Conservation (phyloP, 495 filamentous ascomycete species). For the Bacidia gigantensis region DNA sequence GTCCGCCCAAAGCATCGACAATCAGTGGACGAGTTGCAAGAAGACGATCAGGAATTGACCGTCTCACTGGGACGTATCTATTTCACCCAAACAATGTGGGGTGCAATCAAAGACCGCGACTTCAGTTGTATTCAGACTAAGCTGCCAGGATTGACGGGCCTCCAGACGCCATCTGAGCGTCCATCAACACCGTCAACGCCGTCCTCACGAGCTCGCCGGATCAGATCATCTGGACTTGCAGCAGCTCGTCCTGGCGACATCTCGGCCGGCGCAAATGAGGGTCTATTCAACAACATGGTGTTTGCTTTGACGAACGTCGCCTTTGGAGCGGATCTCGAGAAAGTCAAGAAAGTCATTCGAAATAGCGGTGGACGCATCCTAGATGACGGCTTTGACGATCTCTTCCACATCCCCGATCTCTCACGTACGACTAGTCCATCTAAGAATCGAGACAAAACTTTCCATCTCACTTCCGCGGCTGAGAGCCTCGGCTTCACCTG, state of each 20-base stretch:
- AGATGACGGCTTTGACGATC: constrained; percentile 62
- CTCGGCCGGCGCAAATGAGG: constrained; percentile 6
- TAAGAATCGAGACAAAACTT: constrained; percentile 19
- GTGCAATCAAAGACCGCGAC: constrained; percentile 31
- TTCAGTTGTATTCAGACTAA: constrained; percentile 22
- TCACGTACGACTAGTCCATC: constrained; percentile 18
- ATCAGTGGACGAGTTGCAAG: constrained; percentile 24
- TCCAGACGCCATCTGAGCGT: constrained; percentile 30
- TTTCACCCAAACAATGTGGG: constrained; percentile 37
- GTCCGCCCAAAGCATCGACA: constrained; percentile 35
- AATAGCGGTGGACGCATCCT: constrained; percentile 61
- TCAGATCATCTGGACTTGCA: constrained; percentile 7
- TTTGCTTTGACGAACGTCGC: constrained; percentile 61
- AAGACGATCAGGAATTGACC: constrained; percentile 19
- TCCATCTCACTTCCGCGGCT: constrained; percentile 37
- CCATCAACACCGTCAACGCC: constrained; percentile 32
- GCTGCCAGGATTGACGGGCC: constrained; percentile 16
- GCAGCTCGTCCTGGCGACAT: constrained; percentile 5
- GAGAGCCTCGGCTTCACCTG: constrained; percentile 59
- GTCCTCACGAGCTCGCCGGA: constrained; percentile 28
- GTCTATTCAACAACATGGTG: constrained; percentile 60
- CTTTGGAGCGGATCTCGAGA: constrained; percentile 31
- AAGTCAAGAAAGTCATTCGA: constrained; percentile 38
- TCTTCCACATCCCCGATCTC: constrained; percentile 49
- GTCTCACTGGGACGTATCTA: constrained; percentile 36